These are phyloP conservation scores for Penicillium sp. DNA, from an alignment of 2,329 filamentous ascomycete genomes.

Conservation along the genomic window DNA sequence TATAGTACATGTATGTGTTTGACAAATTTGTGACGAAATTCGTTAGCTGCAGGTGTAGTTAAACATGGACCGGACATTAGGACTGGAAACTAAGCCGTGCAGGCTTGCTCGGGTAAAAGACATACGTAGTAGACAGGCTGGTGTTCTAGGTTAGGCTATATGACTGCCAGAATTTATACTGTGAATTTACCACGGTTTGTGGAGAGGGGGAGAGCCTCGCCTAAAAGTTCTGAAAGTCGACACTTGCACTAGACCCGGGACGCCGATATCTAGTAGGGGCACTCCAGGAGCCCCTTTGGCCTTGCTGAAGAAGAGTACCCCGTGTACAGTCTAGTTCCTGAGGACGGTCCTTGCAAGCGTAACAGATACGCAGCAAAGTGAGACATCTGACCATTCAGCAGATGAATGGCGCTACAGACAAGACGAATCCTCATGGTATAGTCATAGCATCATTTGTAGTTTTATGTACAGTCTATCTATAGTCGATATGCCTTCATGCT, in stretches of 20 bases:
- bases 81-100: not conserved
- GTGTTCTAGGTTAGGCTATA: conserved; percentile 1
- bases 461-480: conserved; percentile 18
- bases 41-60: not conserved
- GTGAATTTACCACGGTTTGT: no score
- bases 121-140: not conserved
- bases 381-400: no score
- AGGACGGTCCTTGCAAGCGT: no score
- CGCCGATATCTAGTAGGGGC: no score
- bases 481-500: conserved; percentile 5
- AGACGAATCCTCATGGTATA: not conserved
- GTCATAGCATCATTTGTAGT: conserved; percentile 8
- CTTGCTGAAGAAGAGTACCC: no score
- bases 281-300: no score
- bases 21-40: not conserved
- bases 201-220: not conserved
- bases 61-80: not conserved
- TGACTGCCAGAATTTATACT: no score
- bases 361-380: no score
- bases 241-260: no score
- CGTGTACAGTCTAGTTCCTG: no score
- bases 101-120: not conserved
- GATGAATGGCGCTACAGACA: no score
- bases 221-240: not conserved
- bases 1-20: no score